phyloP scores from a whole-genome alignment of 148 eudicot genomes.

The Cornus suecica region DNA sequence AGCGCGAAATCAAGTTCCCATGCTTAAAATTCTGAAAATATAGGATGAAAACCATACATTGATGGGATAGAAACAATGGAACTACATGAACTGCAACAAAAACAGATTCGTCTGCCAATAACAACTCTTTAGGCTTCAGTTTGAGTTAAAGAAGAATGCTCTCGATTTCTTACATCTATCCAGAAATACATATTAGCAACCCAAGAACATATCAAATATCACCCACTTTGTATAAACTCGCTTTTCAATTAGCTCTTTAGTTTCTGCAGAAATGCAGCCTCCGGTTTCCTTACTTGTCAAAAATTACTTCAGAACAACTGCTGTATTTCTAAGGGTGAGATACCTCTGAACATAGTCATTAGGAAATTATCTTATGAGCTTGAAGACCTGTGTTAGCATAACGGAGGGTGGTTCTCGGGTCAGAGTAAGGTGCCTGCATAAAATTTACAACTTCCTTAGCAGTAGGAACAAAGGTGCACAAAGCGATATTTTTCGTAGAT shows the following conservation, averaged over 20 bases:
- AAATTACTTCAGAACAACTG: constrained; percentile 66
- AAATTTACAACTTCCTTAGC: background rate
- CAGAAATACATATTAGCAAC: background rate
- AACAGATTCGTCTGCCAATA: too few species aligned
- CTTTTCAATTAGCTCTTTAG: background rate
- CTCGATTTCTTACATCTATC: background rate
- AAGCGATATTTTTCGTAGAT: background rate
- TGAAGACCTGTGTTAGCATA: constrained; percentile 85
- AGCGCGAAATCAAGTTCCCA: too few species aligned
- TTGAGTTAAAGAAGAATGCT: background rate
- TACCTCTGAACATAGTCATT: constrained; percentile 90
- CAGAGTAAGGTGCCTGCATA: constrained; percentile 82
- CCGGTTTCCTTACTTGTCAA: background rate
- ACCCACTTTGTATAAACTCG: background rate
- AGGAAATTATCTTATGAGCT: constrained; percentile 75
- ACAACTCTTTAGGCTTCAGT: too few species aligned
- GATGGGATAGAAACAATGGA: too few species aligned
- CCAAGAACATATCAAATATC: background rate
- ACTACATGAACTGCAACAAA: too few species aligned
- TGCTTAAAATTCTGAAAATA: too few species aligned
- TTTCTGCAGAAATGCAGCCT: background rate
- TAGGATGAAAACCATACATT: too few species aligned
- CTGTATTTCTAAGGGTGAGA: constrained; percentile 88
- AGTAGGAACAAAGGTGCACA: background rate
- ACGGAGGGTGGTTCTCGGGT: constrained; percentile 90